Conservation (phyloP, 306 rosid genomes). For the Cucumis melo region DNA sequence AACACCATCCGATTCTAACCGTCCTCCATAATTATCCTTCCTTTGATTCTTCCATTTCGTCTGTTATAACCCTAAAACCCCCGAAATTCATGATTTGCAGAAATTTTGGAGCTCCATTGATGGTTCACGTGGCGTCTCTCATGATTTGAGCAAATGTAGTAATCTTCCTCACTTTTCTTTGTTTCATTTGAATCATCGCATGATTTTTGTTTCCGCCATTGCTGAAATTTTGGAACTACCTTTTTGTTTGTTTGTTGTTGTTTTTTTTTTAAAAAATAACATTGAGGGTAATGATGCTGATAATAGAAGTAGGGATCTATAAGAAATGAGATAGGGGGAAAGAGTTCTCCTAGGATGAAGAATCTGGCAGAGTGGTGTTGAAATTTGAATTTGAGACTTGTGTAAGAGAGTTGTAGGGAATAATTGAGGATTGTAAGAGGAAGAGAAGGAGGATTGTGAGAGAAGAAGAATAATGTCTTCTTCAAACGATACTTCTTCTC, state of each 20-base stretch:
- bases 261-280: neutral
- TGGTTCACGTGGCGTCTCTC: neutral
- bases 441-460: neutral
- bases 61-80: neutral
- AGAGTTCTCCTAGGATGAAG: neutral
- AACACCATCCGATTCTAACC: constrained; percentile 19
- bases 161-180: neutral
- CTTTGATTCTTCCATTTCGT: neutral
- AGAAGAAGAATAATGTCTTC: constrained; percentile 1
- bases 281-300: neutral
- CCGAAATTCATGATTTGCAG: neutral
- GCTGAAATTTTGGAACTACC: neutral
- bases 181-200: neutral
- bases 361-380: neutral
- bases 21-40: neutral
- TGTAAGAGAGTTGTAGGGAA: neutral
- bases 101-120: neutral
- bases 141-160: neutral
- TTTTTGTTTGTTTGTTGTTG: neutral
- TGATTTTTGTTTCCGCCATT: neutral
- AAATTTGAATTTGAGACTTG: neutral
- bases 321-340: neutral
- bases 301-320: neutral
- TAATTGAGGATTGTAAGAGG: neutral
- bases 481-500: constrained; percentile 1